Percentiles rank a stretch among this genome's conserved stretches.
phyloP scores from a whole-genome alignment of 768 basidiomycete genomes.

The Asterophora parasitica region DNA sequence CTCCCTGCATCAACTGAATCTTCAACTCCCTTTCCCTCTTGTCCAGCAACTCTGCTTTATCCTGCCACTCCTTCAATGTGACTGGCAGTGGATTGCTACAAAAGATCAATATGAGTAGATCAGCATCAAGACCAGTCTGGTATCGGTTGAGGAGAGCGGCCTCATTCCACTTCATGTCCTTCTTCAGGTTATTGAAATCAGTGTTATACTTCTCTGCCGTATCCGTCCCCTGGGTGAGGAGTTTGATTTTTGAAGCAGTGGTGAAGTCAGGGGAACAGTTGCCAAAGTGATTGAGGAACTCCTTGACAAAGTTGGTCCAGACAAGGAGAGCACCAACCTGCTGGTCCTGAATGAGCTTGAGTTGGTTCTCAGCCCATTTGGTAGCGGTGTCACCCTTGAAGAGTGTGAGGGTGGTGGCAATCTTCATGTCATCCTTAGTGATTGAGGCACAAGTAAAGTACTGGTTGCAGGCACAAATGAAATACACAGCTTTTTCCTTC shows the following conservation, averaged over 20 bases:
- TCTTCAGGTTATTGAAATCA: not conserved
- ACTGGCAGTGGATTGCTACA: not conserved
- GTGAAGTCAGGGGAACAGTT: not conserved
- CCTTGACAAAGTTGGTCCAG: not conserved
- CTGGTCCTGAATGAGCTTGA: constrained; percentile 1
- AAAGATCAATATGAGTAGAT: not conserved
- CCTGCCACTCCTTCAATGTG: constrained; percentile 2
- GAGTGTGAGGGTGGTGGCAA: not conserved
- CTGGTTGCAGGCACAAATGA: not conserved
- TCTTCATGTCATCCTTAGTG: not conserved
- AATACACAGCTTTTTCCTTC: constrained; percentile 4
- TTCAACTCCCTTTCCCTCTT: not conserved
- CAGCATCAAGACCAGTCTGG: not conserved
- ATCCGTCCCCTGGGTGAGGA: not conserved
- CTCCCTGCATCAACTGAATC: not conserved
- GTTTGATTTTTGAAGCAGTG: not conserved
- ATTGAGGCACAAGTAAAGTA: not conserved
- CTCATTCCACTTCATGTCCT: constrained; percentile 1
- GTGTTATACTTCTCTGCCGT: not conserved
- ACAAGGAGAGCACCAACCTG: not conserved
- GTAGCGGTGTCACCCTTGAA: not conserved
- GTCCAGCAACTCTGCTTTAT: not conserved
- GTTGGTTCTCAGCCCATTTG: constrained; percentile 2
- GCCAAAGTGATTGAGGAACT: not conserved
- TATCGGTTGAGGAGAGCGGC: not conserved